Conservation (phyloP, 2,329 filamentous ascomycete genomes). For the Pseudogymnoascus sp. region DNA sequence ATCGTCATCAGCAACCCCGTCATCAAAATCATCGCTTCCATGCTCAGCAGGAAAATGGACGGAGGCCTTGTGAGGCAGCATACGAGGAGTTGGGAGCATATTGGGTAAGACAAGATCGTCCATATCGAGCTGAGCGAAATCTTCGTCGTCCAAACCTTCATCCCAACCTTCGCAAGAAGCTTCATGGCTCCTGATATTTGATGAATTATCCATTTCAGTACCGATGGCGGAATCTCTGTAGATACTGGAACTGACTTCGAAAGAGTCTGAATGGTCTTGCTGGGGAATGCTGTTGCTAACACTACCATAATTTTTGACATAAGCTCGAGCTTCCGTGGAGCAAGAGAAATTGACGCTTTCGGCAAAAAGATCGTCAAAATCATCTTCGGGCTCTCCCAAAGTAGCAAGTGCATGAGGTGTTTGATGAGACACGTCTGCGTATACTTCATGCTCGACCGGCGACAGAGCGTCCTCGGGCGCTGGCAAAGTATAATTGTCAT, state of each 20-base stretch:
- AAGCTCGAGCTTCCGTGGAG: background rate
- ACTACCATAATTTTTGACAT: background rate
- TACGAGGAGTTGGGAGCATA: background rate
- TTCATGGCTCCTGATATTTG: background rate
- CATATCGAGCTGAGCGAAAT: background rate
- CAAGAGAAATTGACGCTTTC: background rate
- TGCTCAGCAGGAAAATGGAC: background rate
- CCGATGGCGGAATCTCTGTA: background rate
- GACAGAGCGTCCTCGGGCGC: background rate
- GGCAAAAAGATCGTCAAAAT: background rate
- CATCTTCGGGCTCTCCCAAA: background rate
- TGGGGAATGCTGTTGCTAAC: background rate
- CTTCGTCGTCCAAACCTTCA: background rate
- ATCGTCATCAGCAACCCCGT: constrained; percentile 12
- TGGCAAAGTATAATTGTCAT: background rate
- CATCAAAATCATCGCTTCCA: background rate
- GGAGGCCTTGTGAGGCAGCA: background rate
- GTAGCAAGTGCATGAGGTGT: background rate
- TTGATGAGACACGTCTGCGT: background rate
- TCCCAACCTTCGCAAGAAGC: background rate
- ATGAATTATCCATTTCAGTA: background rate
- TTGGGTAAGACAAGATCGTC: background rate
- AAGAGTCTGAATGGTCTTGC: background rate
- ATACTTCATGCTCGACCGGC: background rate
- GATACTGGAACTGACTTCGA: background rate